These are phyloP conservation scores for Rhytidhysteron rufulum DNA, from an alignment of 2,329 filamentous ascomycete genomes.

Conservation along the genomic window DNA sequence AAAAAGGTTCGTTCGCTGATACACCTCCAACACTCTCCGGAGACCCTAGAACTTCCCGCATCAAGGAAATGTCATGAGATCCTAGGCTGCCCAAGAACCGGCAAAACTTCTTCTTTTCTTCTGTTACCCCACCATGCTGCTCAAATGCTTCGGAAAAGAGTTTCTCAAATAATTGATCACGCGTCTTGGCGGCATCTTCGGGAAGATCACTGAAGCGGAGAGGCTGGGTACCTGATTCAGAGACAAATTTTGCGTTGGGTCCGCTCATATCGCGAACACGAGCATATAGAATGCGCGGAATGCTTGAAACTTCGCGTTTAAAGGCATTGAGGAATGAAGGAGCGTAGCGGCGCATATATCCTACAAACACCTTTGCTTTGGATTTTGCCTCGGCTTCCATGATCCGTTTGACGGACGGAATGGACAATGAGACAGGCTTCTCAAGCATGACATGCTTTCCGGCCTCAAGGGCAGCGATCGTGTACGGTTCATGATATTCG, in stretches of 20 bases:
- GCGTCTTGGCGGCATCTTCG: slow-evolving; percentile 16
- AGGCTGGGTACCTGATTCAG: slow-evolving; percentile 48
- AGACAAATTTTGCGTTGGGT: slow-evolving; percentile 49
- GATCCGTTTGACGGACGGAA: slow-evolving; percentile 46
- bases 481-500: slow-evolving; percentile 53
- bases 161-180: slow-evolving; percentile 18
- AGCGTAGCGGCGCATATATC: slow-evolving; percentile 61
- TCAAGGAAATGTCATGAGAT: slow-evolving; percentile 52
- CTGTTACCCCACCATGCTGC: slow-evolving; percentile 16
- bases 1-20: slow-evolving; percentile 5
- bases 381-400: slow-evolving; percentile 46
- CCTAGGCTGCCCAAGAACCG: slow-evolving; percentile 48
- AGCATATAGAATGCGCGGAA: slow-evolving; percentile 55
- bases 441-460: slow-evolving; percentile 59
- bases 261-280: slow-evolving; percentile 51
- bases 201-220: slow-evolving; percentile 42
- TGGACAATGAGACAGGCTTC: slow-evolving; percentile 53
- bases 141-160: slow-evolving; percentile 33
- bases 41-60: slow-evolving; percentile 45
- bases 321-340: slow-evolving; percentile 52
- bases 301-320: slow-evolving; percentile 47
- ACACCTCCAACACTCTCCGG: slow-evolving; percentile 6
- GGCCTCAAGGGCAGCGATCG: slow-evolving; percentile 49
- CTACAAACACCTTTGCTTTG: slow-evolving; percentile 51
- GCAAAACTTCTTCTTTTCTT: slow-evolving; percentile 28